These are phyloP conservation scores for Helicostylum pulchrum DNA, from an alignment of 192 early-diverging fungal species.

Conservation along the genomic window DNA sequence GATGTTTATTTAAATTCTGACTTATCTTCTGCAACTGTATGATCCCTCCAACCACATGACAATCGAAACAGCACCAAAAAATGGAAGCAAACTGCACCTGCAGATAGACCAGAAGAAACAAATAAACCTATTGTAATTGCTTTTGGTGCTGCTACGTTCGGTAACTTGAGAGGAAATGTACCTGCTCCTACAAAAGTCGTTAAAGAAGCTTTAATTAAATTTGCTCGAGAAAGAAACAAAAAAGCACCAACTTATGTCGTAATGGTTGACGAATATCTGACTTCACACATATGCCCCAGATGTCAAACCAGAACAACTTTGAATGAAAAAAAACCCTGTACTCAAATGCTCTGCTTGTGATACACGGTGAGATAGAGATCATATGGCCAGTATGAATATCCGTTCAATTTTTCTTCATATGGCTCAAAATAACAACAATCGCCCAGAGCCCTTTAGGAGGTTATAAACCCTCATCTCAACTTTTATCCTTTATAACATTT, in stretches of 20 bases:
- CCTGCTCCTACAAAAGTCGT: neutral
- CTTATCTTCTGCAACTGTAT: neutral
- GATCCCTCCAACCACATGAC: neutral
- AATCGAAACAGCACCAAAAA: neutral
- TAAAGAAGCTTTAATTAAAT: neutral
- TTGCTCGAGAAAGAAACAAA: neutral
- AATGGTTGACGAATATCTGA: neutral
- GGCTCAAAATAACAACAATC: too few relatives aligned
- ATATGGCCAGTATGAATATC: slow-evolving; percentile 1
- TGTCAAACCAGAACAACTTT: neutral
- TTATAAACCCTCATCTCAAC: too few relatives aligned
- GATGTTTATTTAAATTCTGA: neutral
- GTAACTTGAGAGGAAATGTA: neutral
- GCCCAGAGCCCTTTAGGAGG: too few relatives aligned
- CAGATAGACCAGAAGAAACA: neutral
- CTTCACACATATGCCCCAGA: neutral
- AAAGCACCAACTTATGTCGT: neutral
- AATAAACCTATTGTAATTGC: neutral
- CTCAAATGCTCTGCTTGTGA: neutral
- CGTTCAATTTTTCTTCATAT: neutral
- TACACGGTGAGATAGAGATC: neutral
- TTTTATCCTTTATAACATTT: too few relatives aligned
- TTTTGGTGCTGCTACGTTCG: neutral
- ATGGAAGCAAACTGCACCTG: neutral
- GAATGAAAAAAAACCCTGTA: neutral